A percentile compares a stretch with the other conserved stretches of the same genome.
phyloP scores from a whole-genome alignment of 371 early-diverging fungal genomes.

The Umbelopsis sp. region DNA sequence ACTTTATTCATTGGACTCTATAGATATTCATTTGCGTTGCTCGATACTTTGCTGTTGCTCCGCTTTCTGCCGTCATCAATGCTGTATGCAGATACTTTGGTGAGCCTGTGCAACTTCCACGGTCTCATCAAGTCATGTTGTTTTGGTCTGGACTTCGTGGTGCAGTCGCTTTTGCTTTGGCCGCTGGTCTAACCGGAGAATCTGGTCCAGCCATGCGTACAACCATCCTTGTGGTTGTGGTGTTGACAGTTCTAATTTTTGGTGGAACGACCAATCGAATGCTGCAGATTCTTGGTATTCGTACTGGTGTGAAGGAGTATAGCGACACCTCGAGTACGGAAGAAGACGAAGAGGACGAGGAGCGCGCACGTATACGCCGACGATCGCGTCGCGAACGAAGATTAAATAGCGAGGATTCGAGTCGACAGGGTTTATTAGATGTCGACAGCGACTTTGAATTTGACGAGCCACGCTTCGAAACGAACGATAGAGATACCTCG shows the following conservation, averaged over 20 bases:
- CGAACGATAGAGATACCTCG: conserved; percentile 18
- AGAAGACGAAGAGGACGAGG: conserved; percentile 56
- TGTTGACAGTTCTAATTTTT: conserved; percentile 84
- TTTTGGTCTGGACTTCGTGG: conserved; percentile 96
- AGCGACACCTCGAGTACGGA: conserved; percentile 59
- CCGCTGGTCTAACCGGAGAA: conserved; percentile 78
- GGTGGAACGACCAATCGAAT: conserved; percentile 88
- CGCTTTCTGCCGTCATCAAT: conserved; percentile 82
- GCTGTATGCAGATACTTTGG: conserved; percentile 58
- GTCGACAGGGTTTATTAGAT: conserved; percentile 16
- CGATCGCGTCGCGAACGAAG: conserved; percentile 10
- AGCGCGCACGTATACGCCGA: conserved; percentile 22
- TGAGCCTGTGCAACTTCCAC: conserved; percentile 63
- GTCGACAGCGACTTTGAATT: conserved; percentile 34
- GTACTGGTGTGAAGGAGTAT: conserved; percentile 72
- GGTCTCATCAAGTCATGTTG: conserved; percentile 88
- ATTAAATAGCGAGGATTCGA: conserved; percentile 7
- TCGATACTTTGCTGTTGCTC: conserved; percentile 83
- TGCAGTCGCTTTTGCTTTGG: conserved; percentile 93
- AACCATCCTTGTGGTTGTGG: conserved; percentile 89
- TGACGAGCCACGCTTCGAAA: conserved; percentile 18
- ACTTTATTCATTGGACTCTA: neutral
- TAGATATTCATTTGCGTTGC: conserved; percentile 77
- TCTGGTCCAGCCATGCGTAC: conserved; percentile 76
- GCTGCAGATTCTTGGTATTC: conserved; percentile 75